These are phyloP conservation scores for Phytophthora palmivora DNA, from an alignment of 352 stramenopile genomes.

Conservation along the genomic window DNA sequence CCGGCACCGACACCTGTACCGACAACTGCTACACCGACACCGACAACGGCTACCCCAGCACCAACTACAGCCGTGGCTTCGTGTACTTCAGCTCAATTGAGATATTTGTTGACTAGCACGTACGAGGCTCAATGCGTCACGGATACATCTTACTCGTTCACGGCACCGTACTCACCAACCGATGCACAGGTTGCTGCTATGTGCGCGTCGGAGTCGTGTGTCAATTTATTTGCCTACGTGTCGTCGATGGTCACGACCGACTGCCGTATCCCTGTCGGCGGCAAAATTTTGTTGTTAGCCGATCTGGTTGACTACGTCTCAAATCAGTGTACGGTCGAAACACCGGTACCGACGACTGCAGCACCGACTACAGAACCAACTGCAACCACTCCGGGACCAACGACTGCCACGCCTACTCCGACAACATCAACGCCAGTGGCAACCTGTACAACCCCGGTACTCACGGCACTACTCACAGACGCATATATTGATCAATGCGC, in stretches of 20 bases:
- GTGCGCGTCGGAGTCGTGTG: slow-evolving; percentile 34
- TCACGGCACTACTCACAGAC: too few species aligned
- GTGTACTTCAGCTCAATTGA: slow-evolving; percentile 29
- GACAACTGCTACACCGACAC: too few species aligned
- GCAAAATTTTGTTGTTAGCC: slow-evolving; percentile 31
- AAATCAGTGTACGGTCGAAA: not conserved
- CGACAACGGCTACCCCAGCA: slow-evolving; percentile 17
- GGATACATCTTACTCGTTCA: slow-evolving; percentile 26
- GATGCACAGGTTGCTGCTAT: slow-evolving; percentile 22
- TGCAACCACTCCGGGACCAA: slow-evolving; percentile 1
- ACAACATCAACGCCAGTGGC: too few species aligned
- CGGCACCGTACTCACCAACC: slow-evolving; percentile 16
- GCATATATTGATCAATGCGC: too few species aligned
- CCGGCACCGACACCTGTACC: slow-evolving; percentile 14
- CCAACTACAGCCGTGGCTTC: slow-evolving; percentile 14
- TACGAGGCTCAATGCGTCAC: slow-evolving; percentile 7
- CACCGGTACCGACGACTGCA: slow-evolving; percentile 4
- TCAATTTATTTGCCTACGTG: slow-evolving; percentile 25
- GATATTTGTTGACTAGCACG: slow-evolving; percentile 22
- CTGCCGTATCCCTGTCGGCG: slow-evolving; percentile 31
- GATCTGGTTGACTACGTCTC: slow-evolving; percentile 35
- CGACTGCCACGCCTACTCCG: too few species aligned
- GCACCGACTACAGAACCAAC: slow-evolving; percentile 17
- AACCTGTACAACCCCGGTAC: too few species aligned
- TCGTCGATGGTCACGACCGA: slow-evolving; percentile 23